Percentiles rank a stretch among this genome's conserved stretches.
Evolutionary conservation across 371 early-diverging fungal species (phyloP).

Genomic region (Mucor mucedo): DNA sequence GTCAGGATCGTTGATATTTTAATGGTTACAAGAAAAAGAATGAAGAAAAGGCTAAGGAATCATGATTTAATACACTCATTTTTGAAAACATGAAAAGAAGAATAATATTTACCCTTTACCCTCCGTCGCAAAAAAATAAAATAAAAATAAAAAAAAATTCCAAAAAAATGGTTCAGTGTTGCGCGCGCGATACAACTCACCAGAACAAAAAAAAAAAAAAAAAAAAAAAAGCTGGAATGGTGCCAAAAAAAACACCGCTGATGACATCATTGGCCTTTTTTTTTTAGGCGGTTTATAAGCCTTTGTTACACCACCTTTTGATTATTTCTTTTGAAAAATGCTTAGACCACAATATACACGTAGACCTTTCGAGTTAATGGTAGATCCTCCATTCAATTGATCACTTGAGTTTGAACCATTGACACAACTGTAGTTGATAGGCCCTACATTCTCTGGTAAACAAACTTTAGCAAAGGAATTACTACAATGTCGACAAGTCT

Average conservation of each 20-base stretch:
- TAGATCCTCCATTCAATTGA: conserved; percentile 6
- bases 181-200: neutral
- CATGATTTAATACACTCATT: neutral
- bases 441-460: conserved; percentile 39
- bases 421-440: conserved; percentile 33
- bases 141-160: too few species aligned
- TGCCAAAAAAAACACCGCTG: neutral
- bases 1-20: too few species aligned
- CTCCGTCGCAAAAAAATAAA: neutral
- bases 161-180: neutral
- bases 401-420: too few species aligned
- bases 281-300: too few species aligned
- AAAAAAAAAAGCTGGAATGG: too few species aligned
- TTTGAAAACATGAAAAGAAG: neutral
- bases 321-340: conserved; percentile 15
- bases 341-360: conserved; percentile 41
- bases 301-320: neutral
- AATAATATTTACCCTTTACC: neutral
- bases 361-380: conserved; percentile 39
- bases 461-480: conserved; percentile 37
- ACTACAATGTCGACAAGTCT: conserved; percentile 28
- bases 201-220: too few species aligned
- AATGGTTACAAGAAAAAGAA: too few species aligned
- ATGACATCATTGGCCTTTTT: neutral
- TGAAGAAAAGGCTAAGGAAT: too few species aligned